Conservation (phyloP, 352 stramenopile genomes). For the Phytophthora pini region DNA sequence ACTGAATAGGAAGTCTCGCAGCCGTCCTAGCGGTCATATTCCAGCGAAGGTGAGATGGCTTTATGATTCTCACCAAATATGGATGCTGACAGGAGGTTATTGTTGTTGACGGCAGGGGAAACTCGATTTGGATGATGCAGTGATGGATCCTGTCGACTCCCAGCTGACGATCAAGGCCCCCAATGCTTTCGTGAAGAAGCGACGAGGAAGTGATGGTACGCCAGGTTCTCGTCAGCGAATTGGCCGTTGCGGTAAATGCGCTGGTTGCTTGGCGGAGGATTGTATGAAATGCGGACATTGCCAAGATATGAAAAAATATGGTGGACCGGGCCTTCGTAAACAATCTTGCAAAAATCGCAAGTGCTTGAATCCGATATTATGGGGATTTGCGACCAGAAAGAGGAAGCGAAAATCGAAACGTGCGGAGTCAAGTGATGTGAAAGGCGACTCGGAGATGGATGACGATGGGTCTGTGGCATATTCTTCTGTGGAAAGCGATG, state of each 20-base stretch:
- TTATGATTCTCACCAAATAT: background rate
- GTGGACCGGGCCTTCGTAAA: conserved; percentile 83
- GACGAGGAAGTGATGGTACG: conserved; percentile 40
- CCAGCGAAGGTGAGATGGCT: conserved; percentile 30
- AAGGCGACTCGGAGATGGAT: conserved; percentile 50
- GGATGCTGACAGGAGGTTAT: conserved; percentile 10
- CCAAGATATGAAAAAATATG: conserved; percentile 92
- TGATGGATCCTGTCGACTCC: conserved; percentile 15
- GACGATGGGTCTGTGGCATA: conserved; percentile 50
- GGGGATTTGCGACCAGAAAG: conserved; percentile 54
- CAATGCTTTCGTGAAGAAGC: conserved; percentile 38
- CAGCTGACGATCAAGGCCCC: conserved; percentile 32
- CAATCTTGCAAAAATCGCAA: conserved; percentile 90
- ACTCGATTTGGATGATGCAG: conserved; percentile 9
- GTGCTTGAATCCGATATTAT: conserved; percentile 76
- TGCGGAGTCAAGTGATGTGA: conserved; percentile 23
- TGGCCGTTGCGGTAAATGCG: conserved; percentile 79
- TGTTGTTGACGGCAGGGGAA: conserved; percentile 29
- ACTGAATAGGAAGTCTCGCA: conserved; percentile 29
- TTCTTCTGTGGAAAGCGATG: conserved; percentile 65
- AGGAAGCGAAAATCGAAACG: conserved; percentile 42
- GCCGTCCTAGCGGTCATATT: conserved; percentile 27
- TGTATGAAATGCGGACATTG: conserved; percentile 90
- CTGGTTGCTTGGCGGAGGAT: conserved; percentile 78
- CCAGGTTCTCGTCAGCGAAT: conserved; percentile 68